These are phyloP conservation scores for Backusella tuberculispora DNA, from an alignment of 192 early-diverging fungal genomes.

Conservation along the genomic window DNA sequence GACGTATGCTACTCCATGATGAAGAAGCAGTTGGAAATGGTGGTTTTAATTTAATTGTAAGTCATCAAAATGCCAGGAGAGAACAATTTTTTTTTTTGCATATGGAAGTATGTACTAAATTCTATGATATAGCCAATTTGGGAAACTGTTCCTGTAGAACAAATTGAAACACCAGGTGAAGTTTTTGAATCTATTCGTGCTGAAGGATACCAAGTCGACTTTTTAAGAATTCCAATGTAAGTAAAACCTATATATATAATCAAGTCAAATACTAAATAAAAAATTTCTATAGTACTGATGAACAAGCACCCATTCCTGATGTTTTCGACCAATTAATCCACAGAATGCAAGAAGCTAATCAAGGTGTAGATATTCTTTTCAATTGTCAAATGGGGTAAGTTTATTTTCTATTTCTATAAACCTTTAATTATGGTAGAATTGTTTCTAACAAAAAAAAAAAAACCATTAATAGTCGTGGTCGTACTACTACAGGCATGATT, in stretches of 20 bases:
- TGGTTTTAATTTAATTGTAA: conserved; percentile 58
- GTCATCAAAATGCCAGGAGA: neutral
- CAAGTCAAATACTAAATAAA: neutral
- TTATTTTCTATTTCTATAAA: neutral
- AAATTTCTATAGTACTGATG: conserved; percentile 48
- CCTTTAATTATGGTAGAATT: neutral
- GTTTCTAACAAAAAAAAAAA: neutral
- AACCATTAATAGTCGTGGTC: conserved; percentile 50
- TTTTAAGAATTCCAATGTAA: conserved; percentile 62
- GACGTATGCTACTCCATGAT: conserved; percentile 60
- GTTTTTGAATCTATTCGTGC: conserved; percentile 56
- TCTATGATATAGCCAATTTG: conserved; percentile 40
- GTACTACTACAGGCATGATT: conserved; percentile 66
- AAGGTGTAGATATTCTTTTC: conserved; percentile 55
- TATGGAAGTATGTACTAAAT: neutral
- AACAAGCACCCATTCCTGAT: conserved; percentile 71
- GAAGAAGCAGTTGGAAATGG: conserved; percentile 50
- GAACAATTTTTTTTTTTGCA: conserved; percentile 18
- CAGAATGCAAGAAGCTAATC: conserved; percentile 41
- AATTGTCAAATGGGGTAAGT: conserved; percentile 75
- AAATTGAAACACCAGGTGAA: conserved; percentile 61
- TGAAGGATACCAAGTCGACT: conserved; percentile 61
- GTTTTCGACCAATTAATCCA: conserved; percentile 66
- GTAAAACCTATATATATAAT: conserved; percentile 16
- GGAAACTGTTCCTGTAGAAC: conserved; percentile 57